These are phyloP conservation scores for Parsonsia alboflavescens DNA, from an alignment of 257 asterid species.

Conservation along the genomic window DNA sequence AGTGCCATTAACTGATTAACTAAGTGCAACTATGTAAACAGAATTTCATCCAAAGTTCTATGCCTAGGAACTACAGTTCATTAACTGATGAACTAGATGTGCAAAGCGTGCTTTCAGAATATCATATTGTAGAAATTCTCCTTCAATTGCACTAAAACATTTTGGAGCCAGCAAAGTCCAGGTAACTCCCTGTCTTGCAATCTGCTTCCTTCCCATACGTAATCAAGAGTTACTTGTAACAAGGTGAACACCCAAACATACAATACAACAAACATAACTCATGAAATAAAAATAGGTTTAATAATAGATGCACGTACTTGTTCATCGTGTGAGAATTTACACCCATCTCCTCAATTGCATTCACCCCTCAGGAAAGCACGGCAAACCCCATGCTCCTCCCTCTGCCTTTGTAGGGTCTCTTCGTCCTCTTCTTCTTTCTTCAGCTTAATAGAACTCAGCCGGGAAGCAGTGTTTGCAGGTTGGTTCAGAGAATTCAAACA, in stretches of 20 bases:
- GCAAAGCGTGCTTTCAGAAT: neutral
- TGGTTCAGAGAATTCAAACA: no score
- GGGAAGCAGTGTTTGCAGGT: no score
- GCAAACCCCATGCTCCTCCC: constrained; percentile 93
- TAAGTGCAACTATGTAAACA: neutral
- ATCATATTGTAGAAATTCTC: neutral
- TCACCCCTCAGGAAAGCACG: constrained; percentile 91
- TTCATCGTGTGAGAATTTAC: constrained; percentile 92
- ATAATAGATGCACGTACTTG: constrained; percentile 43
- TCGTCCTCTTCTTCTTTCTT: constrained; percentile 94
- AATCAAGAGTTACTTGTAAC: neutral
- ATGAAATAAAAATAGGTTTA: neutral
- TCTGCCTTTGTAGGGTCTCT: constrained; percentile 72
- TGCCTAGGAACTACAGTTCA: neutral
- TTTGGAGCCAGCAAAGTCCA: neutral
- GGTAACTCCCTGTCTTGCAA: no score
- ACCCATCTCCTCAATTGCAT: constrained; percentile 75
- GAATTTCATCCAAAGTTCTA: neutral
- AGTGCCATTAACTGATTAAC: neutral
- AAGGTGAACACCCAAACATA: neutral
- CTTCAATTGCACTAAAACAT: neutral
- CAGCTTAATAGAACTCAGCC: no score
- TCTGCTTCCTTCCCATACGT: neutral
- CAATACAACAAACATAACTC: neutral
- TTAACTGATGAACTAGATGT: neutral